Base-by-base conservation (phyloP, 768 basidiomycete genomes). In the Guyanaporus albipodus region DNA sequence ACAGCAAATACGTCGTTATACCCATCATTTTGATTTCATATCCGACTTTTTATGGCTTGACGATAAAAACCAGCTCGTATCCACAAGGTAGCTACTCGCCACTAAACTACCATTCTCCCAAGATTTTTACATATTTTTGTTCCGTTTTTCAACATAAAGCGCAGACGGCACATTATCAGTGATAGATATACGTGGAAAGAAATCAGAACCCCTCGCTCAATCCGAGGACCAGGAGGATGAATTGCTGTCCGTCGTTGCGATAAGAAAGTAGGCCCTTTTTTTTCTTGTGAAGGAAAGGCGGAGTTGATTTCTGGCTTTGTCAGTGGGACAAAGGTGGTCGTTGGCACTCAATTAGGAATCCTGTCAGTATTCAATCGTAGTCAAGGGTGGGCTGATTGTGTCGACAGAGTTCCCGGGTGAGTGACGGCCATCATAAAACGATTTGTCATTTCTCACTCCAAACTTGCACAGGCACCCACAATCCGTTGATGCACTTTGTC, bases 171-270 rank as follows among this genome's bases (percentile, higher is more conserved):
- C 91, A 12, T 71, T 97, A 38, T 94, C 91, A 17, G 92, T 95
- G 34, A 82, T 94, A 62, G 94, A 97, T 56, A 79, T 94, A 21
- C 81, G 93, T 48, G 83, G 88, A 15, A 91, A 84, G 55, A 89
- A 88, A 57, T 52, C 74, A 11, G 79, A 85, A 40, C 89, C 90
- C 2, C 68, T 88, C 48, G 85, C 85, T 2, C 87, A 92, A 44
- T 95, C 91, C 14, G 93, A 95, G 62, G 90, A 95, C 69, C 94
- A 97, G 63, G 94, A 96, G 59, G 94, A 97, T 61, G 94, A 97
- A 59, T 70, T 96, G 35, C 73, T 97, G 8, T 91, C 90, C 6
- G 80, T 92, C 35, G 82, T 86, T 26, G 66, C 90, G 14, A 92
- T 97, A 64, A 90, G 87, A 72, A 79, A 83, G 85, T 87, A 59